Base-by-base conservation (phyloP, 1,284 basidiomycete species). In the Papiliotrema terrestris region DNA sequence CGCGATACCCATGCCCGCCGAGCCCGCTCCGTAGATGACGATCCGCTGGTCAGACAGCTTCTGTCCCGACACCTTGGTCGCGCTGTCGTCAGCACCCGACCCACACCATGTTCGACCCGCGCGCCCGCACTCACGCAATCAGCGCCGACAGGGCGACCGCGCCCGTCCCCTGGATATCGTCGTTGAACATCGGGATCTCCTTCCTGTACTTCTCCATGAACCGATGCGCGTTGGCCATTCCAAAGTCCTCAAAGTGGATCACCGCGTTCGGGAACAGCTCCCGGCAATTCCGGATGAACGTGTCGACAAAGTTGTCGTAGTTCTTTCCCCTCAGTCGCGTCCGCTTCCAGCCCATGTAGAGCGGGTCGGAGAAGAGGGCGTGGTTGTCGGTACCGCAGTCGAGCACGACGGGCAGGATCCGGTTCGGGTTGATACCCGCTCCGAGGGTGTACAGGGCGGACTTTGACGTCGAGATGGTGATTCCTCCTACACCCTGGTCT, bases 321-420 rank as follows among this genome's bases (percentile, higher is more conserved):
- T 74, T 71, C 62, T 73, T 73, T 46, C 77, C 77, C 54, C 76
- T 72, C 14, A 77, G 67, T 38, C 77, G 67, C n/a, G 75, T 75
- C n/a, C 74, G 56, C 64, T 77, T 78, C 75, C 75, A 78, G 38
- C 77, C 77, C 66, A 78, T 72, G 63, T 78, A 78, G 11, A 77
- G 65, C 13, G 73, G 72, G 56, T 77, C 75, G 35, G 65, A 65
- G 62, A 74, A 75, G 11, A 73, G 63, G 26, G 66, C 69, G 62
- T 86, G 78, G 66, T 90, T 90, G 68, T 89, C 80, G 0, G 88
- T 91, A 14, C 89, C 88, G 20, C 88, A 86, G 65, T 90, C 88
- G 8, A 89, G 78, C 3, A 82, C 82, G 9, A 89, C 85, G 52
- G 80, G 78, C 17, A 89, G 74, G 0, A 86, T 80, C 52, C 82